Conservation (phyloP, 2,329 filamentous ascomycete species). For the Akanthomyces lecanii region DNA sequence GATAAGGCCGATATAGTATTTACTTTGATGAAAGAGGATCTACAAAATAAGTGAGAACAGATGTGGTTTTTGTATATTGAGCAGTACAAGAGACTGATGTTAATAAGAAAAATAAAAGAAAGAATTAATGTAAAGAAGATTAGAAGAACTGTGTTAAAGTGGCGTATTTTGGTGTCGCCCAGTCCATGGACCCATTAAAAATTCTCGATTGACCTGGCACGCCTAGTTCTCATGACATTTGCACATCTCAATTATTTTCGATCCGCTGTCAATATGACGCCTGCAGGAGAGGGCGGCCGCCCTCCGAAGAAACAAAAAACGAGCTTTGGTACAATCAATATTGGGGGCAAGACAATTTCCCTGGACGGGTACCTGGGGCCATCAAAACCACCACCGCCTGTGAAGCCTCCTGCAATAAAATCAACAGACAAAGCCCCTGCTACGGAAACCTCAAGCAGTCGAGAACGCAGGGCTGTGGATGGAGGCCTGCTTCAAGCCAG, state of each 20-base stretch:
- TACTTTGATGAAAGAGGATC: too few species aligned
- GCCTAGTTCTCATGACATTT: too few species aligned
- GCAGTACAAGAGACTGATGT: too few species aligned
- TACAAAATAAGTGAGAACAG: too few species aligned
- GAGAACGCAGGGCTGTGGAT: conserved; percentile 25
- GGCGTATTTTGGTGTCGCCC: too few species aligned
- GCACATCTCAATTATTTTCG: not conserved
- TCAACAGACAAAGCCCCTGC: not conserved
- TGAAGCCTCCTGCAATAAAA: conserved; percentile 17
- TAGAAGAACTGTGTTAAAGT: too few species aligned
- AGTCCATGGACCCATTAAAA: too few species aligned
- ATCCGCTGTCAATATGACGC: conserved; percentile 22
- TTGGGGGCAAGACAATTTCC: conserved; percentile 47
- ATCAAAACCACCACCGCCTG: conserved; percentile 31
- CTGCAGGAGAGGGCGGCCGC: conserved; percentile 24
- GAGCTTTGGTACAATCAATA: conserved; percentile 36
- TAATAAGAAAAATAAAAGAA: too few species aligned
- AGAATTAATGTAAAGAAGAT: too few species aligned
- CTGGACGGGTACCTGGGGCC: conserved; percentile 46
- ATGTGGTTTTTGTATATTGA: too few species aligned
- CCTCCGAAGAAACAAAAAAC: conserved; percentile 38
- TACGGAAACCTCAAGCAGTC: not conserved
- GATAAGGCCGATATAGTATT: too few species aligned
- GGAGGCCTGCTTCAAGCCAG: conserved; percentile 43
- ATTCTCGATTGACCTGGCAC: too few species aligned